phyloP scores from a whole-genome alignment of 164 flowering plant genomes.

The Chimonanthus salicifolius region DNA sequence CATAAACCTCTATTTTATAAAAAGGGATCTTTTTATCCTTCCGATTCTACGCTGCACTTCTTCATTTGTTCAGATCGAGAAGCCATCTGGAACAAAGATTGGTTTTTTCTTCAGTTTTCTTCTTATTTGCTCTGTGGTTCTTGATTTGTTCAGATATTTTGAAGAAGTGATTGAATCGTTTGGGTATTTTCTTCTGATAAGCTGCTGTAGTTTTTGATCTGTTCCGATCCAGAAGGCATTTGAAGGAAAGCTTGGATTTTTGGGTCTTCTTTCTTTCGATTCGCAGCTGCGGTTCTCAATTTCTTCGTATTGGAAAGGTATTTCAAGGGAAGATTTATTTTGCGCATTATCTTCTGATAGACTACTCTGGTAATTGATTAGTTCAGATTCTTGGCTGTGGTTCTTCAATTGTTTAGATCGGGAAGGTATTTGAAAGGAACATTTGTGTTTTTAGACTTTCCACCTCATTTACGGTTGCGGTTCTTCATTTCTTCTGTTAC shows the following conservation, averaged over 20 bases:
- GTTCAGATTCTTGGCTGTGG: not conserved
- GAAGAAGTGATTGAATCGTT: not conserved
- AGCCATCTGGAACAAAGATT: not conserved
- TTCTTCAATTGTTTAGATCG: not conserved
- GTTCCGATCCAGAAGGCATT: not conserved
- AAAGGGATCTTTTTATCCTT: not conserved
- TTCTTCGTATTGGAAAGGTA: not conserved
- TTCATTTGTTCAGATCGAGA: not conserved
- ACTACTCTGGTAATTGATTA: too few relatives aligned
- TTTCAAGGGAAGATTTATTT: not conserved
- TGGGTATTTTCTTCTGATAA: not conserved
- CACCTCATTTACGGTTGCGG: too few relatives aligned
- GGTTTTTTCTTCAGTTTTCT: too few relatives aligned
- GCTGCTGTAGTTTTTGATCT: not conserved
- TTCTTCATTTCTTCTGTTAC: too few relatives aligned
- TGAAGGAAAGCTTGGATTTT: slow-evolving; percentile 9
- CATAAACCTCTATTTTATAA: not conserved
- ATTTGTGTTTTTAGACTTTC: too few relatives aligned
- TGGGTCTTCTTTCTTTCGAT: not conserved
- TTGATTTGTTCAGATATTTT: not conserved
- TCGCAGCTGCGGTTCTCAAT: too few relatives aligned
- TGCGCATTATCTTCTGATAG: too few relatives aligned
- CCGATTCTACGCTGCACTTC: not conserved
- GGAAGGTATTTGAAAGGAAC: too few relatives aligned
- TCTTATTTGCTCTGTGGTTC: too few relatives aligned